Evolutionary conservation across 1,284 basidiomycete genomes (phyloP).

Genomic region (Ganoderma lucidum): DNA sequence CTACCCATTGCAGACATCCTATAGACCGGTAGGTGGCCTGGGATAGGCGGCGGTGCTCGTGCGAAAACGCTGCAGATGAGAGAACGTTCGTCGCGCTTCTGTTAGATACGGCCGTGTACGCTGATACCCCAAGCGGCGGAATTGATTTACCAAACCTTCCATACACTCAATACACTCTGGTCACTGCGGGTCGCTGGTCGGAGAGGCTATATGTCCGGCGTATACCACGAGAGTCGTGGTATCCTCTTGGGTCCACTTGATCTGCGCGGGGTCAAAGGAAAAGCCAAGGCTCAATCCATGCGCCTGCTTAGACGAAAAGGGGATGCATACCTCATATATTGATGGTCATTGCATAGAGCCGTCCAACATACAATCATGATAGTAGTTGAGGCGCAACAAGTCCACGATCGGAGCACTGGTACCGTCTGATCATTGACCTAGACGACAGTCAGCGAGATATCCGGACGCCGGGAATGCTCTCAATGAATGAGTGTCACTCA

Average conservation of each 20-base stretch:
- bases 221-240: background rate
- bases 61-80: slow-evolving; percentile 29
- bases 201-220: background rate
- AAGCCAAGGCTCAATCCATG: slow-evolving; percentile 7
- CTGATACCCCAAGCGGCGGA: slow-evolving; percentile 5
- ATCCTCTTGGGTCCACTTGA: background rate
- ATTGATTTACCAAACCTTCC: background rate
- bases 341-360: slow-evolving; percentile 18
- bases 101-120: slow-evolving; percentile 18
- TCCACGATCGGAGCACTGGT: slow-evolving; percentile 20
- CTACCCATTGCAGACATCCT: slow-evolving; percentile 10
- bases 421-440: slow-evolving; percentile 19
- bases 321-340: slow-evolving; percentile 9
- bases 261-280: slow-evolving; percentile 1
- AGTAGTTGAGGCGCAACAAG: slow-evolving; percentile 14
- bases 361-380: slow-evolving; percentile 29
- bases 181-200: background rate
- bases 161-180: background rate
- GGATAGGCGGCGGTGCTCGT: slow-evolving; percentile 31
- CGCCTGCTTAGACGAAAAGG: slow-evolving; percentile 10
- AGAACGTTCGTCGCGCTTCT: slow-evolving; percentile 33
- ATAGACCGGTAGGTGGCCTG: slow-evolving; percentile 12
- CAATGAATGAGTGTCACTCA: slow-evolving; percentile 1
- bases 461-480: slow-evolving; percentile 6
- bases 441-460: slow-evolving; percentile 22